phyloP scores from a whole-genome alignment of 768 basidiomycete species.

The Chlorophyllum brunneum region DNA sequence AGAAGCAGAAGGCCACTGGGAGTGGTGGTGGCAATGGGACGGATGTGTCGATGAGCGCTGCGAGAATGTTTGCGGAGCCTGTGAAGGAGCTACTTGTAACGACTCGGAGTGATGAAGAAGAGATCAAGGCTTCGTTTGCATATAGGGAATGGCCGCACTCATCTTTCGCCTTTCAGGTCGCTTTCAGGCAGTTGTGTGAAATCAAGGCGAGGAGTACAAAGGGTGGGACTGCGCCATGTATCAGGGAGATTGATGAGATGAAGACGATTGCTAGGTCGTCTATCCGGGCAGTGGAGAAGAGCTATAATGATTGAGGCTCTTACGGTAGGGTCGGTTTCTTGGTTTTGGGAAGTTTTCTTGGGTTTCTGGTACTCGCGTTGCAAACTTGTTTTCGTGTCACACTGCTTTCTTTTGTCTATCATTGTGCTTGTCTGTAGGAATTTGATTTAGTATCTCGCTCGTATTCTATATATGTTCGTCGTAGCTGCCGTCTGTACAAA shows the following conservation, averaged over 20 bases:
- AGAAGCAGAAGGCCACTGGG: conserved; percentile 12
- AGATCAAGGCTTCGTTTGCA: conserved; percentile 59
- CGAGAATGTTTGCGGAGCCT: conserved; percentile 25
- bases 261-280: conserved; percentile 4
- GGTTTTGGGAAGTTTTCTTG: neutral
- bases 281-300: conserved; percentile 6
- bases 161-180: neutral
- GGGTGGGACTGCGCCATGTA: conserved; percentile 5
- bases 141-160: conserved; percentile 19
- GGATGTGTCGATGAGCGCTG: conserved; percentile 23
- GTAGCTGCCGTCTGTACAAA: too few relatives aligned
- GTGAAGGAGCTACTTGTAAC: conserved; percentile 23
- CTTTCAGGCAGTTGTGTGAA: conserved; percentile 9
- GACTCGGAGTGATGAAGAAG: conserved; percentile 25
- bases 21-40: conserved; percentile 10
- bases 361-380: neutral
- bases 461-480: too few relatives aligned
- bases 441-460: too few relatives aligned
- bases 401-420: neutral
- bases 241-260: conserved; percentile 12
- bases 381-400: neutral
- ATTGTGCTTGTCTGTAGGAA: too few relatives aligned
- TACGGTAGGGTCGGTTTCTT: neutral
- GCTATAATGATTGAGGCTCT: conserved; percentile 3
- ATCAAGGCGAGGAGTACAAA: conserved; percentile 2